These are phyloP conservation scores for Senna siamea DNA, from an alignment of 306 rosid species.

Conservation along the genomic window DNA sequence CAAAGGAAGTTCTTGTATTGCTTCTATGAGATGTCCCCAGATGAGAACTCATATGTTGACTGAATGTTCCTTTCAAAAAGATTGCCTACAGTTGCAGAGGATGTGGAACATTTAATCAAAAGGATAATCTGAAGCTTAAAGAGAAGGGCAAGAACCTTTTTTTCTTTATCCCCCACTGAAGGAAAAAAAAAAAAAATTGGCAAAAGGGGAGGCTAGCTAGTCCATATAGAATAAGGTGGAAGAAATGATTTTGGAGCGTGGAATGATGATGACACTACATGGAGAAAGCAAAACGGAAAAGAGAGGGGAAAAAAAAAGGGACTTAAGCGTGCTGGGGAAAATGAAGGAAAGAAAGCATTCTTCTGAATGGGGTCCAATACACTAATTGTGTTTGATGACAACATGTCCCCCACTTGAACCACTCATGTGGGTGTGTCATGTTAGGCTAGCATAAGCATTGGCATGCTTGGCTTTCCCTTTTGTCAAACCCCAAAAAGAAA, in stretches of 20 bases:
- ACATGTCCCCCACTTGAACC: constrained; percentile 62
- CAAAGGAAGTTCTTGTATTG: constrained; percentile 43
- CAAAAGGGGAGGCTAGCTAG: constrained; percentile 20
- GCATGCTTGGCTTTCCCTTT: constrained; percentile 33
- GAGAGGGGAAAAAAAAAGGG: constrained; percentile 24
- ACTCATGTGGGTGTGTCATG: constrained; percentile 55
- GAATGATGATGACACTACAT: constrained; percentile 63
- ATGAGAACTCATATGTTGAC: constrained; percentile 39
- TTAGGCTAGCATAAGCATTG: constrained; percentile 25
- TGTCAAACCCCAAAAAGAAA: constrained; percentile 1
- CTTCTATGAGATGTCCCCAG: constrained; percentile 42
- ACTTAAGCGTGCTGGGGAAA: constrained; percentile 68
- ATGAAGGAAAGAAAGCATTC: constrained; percentile 34
- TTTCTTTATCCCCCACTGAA: constrained; percentile 27
- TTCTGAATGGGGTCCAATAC: constrained; percentile 54
- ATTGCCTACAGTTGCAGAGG: constrained; percentile 38
- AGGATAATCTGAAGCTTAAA: constrained; percentile 24
- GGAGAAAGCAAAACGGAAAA: constrained; percentile 45
- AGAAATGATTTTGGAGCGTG: constrained; percentile 82
- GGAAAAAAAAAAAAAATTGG: constrained; percentile 15
- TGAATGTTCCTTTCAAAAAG: constrained; percentile 45
- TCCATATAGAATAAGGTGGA: constrained; percentile 43
- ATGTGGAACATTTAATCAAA: no score
- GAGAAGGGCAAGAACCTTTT: constrained; percentile 8
- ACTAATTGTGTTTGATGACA: constrained; percentile 63